These are phyloP conservation scores for Mallotus japonicus DNA, from an alignment of 441 rosid species.

Conservation along the genomic window DNA sequence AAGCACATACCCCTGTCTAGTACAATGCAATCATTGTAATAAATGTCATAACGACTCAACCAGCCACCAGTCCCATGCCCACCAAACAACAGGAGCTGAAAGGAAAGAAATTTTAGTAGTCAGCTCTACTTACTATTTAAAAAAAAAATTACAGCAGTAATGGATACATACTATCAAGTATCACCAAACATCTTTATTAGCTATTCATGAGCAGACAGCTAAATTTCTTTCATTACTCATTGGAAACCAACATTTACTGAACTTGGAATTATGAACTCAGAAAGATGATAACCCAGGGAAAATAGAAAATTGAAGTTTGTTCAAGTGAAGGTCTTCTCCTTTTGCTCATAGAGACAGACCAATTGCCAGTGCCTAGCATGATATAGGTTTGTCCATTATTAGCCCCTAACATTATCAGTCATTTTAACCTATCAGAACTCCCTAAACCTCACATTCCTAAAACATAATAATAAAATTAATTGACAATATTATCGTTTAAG, in stretches of 20 bases:
- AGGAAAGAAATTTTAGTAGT: slow-evolving; percentile 20
- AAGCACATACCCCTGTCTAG: slow-evolving; percentile 74
- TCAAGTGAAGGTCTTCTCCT: neutral
- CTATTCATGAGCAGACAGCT: neutral
- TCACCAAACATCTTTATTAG: slow-evolving; percentile 1
- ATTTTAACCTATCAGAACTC: neutral
- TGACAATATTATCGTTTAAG: neutral
- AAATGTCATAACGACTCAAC: slow-evolving; percentile 97
- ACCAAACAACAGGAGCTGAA: slow-evolving; percentile 94
- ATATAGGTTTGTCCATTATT: neutral
- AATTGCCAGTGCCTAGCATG: neutral
- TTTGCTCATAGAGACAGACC: neutral
- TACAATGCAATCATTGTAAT: slow-evolving; percentile 81
- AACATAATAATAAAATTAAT: neutral
- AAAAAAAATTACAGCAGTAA: neutral
- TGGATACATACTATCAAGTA: neutral
- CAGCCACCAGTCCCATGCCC: slow-evolving; percentile 99
- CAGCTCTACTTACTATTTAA: slow-evolving; percentile 9
- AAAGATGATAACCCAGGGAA: neutral
- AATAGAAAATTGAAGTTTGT: neutral
- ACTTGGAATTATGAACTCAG: neutral
- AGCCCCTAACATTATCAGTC: neutral
- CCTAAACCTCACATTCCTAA: neutral
- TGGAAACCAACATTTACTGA: neutral
- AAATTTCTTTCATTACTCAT: slow-evolving; percentile 1